These are phyloP conservation scores for Monosporascus ibericus DNA, from an alignment of 2,329 filamentous ascomycete species.

Conservation along the genomic window DNA sequence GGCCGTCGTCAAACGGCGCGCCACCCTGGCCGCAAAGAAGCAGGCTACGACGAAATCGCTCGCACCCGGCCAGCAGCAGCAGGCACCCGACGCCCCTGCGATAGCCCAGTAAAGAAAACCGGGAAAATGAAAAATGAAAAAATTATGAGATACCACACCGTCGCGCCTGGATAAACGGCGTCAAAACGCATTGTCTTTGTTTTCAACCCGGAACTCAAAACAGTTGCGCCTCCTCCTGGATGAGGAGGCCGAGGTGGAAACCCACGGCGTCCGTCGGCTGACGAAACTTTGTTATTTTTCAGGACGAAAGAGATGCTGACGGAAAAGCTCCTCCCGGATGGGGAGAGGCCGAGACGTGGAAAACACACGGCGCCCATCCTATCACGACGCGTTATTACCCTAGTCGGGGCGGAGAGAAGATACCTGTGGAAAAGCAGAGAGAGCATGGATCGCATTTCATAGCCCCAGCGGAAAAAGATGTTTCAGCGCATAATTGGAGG, in stretches of 20 bases:
- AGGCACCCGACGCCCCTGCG: background rate
- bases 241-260: no score
- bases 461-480: background rate
- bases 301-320: no score
- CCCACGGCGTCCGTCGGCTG: no score
- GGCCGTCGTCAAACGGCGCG: slow-evolving; percentile 55
- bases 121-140: background rate
- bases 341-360: no score
- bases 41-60: slow-evolving; percentile 29
- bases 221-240: no score
- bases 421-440: background rate
- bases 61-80: slow-evolving; percentile 2
- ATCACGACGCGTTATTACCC: no score
- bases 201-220: background rate
- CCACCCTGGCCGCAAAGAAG: slow-evolving; percentile 55
- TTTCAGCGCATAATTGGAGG: background rate
- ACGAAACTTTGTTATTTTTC: no score
- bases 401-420: background rate
- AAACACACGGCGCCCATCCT: no score
- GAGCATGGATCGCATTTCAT: background rate
- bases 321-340: no score
- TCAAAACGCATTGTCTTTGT: background rate
- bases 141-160: no score
- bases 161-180: no score
- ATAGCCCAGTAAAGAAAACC: background rate